Evolutionary conservation across 108 stramenopile species (phyloP).

Genomic region (Aurantiochytrium sp.): DNA sequence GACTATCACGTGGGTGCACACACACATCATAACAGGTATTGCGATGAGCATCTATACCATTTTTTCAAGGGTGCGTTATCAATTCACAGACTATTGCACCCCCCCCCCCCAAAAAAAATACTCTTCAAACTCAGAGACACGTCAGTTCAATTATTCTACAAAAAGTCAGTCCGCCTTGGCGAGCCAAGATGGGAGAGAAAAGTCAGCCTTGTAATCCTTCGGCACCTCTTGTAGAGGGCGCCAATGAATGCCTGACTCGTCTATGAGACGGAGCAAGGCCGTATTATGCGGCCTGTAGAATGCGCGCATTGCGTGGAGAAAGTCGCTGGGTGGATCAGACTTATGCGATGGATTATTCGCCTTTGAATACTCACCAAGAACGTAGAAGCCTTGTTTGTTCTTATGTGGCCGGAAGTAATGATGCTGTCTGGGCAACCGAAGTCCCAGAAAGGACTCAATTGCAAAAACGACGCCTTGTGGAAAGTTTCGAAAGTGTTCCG

Average conservation of each 20-base stretch:
- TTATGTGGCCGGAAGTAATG: neutral
- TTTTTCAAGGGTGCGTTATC: too few species aligned
- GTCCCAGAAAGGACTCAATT: neutral
- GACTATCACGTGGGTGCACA: too few species aligned
- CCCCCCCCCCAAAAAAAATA: too few species aligned
- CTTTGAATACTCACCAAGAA: neutral
- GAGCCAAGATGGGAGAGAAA: neutral
- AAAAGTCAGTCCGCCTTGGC: neutral
- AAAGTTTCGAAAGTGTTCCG: neutral
- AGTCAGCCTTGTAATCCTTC: neutral
- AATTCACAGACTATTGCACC: too few species aligned
- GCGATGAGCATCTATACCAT: too few species aligned
- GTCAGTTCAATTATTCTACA: neutral
- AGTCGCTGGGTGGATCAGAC: neutral
- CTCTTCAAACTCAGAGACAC: neutral
- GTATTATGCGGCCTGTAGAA: neutral
- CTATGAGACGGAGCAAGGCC: neutral
- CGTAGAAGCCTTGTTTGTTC: neutral
- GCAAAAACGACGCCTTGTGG: neutral
- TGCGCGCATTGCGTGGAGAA: neutral
- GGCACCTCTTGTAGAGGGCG: neutral
- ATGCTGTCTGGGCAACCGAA: neutral
- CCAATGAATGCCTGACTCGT: neutral
- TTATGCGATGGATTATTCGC: constrained; percentile 2
- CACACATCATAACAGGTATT: too few species aligned